Evolutionary conservation across 202 grass and related monocot species (phyloP).

Genomic region (Digitaria exilis): DNA sequence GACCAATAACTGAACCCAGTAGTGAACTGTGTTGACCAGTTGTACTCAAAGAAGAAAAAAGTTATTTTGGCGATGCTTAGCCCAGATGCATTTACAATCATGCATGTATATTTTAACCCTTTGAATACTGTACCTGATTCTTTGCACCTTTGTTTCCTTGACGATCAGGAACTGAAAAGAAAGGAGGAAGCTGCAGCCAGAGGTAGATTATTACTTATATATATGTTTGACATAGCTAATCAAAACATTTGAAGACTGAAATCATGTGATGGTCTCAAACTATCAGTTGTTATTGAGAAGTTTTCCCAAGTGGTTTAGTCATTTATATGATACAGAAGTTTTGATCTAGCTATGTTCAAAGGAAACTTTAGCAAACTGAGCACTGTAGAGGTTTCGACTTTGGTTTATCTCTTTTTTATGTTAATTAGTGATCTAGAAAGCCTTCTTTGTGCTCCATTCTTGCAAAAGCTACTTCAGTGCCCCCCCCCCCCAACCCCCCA

Average conservation of each 20-base stretch:
- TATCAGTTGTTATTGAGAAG: neutral
- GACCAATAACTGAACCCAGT: constrained; percentile 3
- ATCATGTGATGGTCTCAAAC: constrained; percentile 7
- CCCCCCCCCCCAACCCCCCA: too few species aligned
- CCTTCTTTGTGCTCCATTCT: constrained; percentile 18
- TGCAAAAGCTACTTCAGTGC: constrained; percentile 18
- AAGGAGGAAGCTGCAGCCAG: constrained; percentile 87
- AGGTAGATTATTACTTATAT: constrained; percentile 53
- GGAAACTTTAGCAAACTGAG: neutral
- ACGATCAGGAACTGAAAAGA: constrained; percentile 73
- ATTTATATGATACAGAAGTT: neutral
- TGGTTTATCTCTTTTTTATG: neutral
- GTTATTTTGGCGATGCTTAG: neutral
- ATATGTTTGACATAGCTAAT: constrained; percentile 10
- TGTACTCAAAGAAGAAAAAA: constrained; percentile 16
- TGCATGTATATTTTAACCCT: neutral
- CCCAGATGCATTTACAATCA: neutral
- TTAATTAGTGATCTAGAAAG: constrained; percentile 1
- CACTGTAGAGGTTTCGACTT: neutral
- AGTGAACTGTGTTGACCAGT: neutral
- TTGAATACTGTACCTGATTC: constrained; percentile 31
- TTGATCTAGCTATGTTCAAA: neutral
- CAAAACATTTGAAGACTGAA: constrained; percentile 17
- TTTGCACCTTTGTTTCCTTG: constrained; percentile 20
- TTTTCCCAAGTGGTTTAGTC: neutral